These are phyloP conservation scores for Vararia minispora DNA, from an alignment of 768 basidiomycete species.

Conservation along the genomic window DNA sequence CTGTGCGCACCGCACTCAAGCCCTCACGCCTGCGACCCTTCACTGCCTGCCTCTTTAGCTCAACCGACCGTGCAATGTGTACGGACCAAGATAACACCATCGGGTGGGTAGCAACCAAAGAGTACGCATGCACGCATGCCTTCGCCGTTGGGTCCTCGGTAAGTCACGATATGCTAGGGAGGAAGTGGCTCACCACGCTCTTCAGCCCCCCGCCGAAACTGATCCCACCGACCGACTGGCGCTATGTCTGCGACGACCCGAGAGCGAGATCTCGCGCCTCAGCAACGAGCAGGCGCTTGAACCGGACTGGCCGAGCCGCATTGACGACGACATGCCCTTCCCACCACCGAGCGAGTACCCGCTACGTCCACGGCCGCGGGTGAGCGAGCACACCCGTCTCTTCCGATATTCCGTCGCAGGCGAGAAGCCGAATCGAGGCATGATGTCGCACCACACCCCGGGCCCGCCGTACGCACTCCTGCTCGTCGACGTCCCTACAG, in stretches of 20 bases:
- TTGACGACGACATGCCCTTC: constrained; percentile 41
- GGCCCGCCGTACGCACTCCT: constrained; percentile 88
- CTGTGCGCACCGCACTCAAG: too few species aligned
- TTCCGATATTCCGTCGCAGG: too few species aligned
- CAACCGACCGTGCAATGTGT: too few species aligned
- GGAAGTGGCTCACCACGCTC: too few species aligned
- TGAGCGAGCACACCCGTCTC: constrained; percentile 56
- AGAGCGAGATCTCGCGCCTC: constrained; percentile 59
- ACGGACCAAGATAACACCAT: too few species aligned
- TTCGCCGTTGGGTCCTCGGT: too few species aligned
- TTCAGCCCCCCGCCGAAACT: constrained; percentile 41
- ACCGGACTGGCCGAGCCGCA: constrained; percentile 43
- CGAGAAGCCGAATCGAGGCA: too few species aligned
- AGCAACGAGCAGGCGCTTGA: constrained; percentile 45
- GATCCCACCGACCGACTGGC: constrained; percentile 76
- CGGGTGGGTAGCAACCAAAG: too few species aligned
- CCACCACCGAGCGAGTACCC: constrained; percentile 81
- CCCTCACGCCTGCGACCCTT: too few species aligned
- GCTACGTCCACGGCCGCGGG: constrained; percentile 74
- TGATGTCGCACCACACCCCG: constrained; percentile 45
- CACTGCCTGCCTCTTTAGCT: too few species aligned
- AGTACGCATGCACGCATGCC: too few species aligned
- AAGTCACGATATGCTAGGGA: too few species aligned
- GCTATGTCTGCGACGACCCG: constrained; percentile 74
- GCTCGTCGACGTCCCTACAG: constrained; percentile 76